These are phyloP conservation scores for Plasmodium falciparum DNA, from an alignment of 169 alveolate genomes.

Conservation along the genomic window DNA sequence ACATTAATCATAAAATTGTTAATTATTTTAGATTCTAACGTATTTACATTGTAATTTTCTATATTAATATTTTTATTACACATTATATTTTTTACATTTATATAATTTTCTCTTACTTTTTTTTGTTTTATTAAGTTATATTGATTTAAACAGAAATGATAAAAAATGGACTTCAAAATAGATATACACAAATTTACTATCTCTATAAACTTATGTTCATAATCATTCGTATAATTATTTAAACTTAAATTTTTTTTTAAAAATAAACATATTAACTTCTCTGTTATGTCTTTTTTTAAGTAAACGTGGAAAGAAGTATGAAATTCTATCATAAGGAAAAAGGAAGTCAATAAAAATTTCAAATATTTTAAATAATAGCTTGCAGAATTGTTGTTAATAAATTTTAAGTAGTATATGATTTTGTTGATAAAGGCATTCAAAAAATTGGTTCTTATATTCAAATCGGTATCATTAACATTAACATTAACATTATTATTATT, in stretches of 20 bases:
- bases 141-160: conserved; percentile 64
- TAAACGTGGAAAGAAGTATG: conserved; percentile 49
- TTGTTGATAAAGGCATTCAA: conserved; percentile 20
- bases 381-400: conserved; percentile 12
- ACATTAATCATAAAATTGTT: conserved; percentile 26
- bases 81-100: conserved; percentile 49
- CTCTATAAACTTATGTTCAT: conserved; percentile 24
- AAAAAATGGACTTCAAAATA: conserved; percentile 29
- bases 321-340: conserved; percentile 49
- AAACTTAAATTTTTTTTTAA: conserved; percentile 30
- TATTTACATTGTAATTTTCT: conserved; percentile 10
- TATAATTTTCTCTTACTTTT: conserved; percentile 57
- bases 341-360: conserved; percentile 30
- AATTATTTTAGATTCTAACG: conserved; percentile 41
- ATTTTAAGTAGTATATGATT: conserved; percentile 36
- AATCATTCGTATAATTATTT: conserved; percentile 10
- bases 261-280: conserved; percentile 47
- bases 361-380: conserved; percentile 26
- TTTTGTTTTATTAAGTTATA: conserved; percentile 55
- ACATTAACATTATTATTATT: not conserved
- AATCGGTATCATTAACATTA: not conserved
- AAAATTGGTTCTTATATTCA: conserved; percentile 5
- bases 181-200: conserved; percentile 40
- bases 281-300: conserved; percentile 41
- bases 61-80: not conserved